Evolutionary conservation across 2,329 filamentous ascomycete genomes (phyloP).

Genomic region (Cladophialophora chaetospira): DNA sequence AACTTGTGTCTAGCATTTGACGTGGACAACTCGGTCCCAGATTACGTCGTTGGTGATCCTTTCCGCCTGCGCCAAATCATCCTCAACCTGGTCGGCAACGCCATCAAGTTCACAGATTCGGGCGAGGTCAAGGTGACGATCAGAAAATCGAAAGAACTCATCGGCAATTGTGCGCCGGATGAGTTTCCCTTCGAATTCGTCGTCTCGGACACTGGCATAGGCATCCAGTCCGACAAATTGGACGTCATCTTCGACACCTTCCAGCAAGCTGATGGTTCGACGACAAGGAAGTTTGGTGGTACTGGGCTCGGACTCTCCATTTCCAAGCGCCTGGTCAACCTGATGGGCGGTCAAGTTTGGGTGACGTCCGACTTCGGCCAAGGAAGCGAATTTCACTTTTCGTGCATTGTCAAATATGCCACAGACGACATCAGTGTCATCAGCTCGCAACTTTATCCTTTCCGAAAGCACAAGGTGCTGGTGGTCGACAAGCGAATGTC

Average conservation of each 20-base stretch:
- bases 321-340: slow-evolving; percentile 88
- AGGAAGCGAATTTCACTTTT: slow-evolving; percentile 95
- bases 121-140: slow-evolving; percentile 97
- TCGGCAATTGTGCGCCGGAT: slow-evolving; percentile 60
- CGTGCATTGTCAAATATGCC: slow-evolving; percentile 83
- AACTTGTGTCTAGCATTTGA: slow-evolving; percentile 90
- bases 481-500: slow-evolving; percentile 93
- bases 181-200: slow-evolving; percentile 96
- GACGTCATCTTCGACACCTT: slow-evolving; percentile 98
- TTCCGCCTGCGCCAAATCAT: slow-evolving; percentile 97
- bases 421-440: slow-evolving; percentile 76
- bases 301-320: slow-evolving; percentile 93
- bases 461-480: slow-evolving; percentile 86
- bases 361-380: slow-evolving; percentile 89
- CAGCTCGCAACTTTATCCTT: slow-evolving; percentile 81
- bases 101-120: slow-evolving; percentile 98
- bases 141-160: slow-evolving; percentile 62
- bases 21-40: slow-evolving; percentile 88
- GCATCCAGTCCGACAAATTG: slow-evolving; percentile 91
- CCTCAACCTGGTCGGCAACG: slow-evolving; percentile 93
- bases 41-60: slow-evolving; percentile 93
- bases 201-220: slow-evolving; percentile 94
- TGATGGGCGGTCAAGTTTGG: slow-evolving; percentile 97
- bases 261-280: slow-evolving; percentile 96
- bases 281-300: slow-evolving; percentile 92